Base-by-base conservation (phyloP, 345 rosid genomes). In the Corchorus capsularis region DNA sequence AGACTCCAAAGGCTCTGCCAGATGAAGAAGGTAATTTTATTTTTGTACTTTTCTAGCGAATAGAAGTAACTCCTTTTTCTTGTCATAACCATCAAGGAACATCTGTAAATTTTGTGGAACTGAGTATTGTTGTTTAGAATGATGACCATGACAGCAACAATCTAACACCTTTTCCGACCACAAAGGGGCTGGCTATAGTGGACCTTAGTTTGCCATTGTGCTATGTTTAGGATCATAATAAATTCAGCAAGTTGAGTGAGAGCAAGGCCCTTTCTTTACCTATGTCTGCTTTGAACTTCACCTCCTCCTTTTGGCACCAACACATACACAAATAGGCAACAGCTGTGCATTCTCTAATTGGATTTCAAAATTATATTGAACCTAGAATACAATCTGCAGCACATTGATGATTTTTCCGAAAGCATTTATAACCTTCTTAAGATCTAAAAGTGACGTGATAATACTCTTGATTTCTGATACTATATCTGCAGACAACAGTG, bases 1-100 rank as follows among this genome's bases (percentile, higher is more conserved):
- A 79, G 61, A 80, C 91, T 83, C 85, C 90, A 1, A 88, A 90
- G 80, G 83, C 80, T 79, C 84, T 81, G 41, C 63, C 81, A 0
- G 79, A 75, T 3, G 71, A 47, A 71, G 78, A 86, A 79, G 90
- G 99, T 92, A 79, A 65, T 17, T 52, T 9, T 35, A 52, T 19
- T 22, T 39, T 55, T 19, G 2, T 46, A 34, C 2, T 22, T 53
- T 16, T 54, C 2, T 1, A 67, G 3, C 8, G 22, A 47, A 71
- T 16, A 8, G 59, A 53, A 39, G 43, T n/a, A 6, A 9, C 20
- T 57, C 45, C 41, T 71, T 47, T 66, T 46, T 6, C 37, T 5
- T 46, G 39, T 46, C 39, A 46, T 15, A 13, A 6, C 71, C 39
- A 22, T 15, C 47, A 2, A 47, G 54, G n/a, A 20, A 67, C 5